Percentiles rank a stretch among this genome's conserved stretches.
phyloP scores from a whole-genome alignment of 371 early-diverging fungal genomes.

The Phascolomyces articulosus region DNA sequence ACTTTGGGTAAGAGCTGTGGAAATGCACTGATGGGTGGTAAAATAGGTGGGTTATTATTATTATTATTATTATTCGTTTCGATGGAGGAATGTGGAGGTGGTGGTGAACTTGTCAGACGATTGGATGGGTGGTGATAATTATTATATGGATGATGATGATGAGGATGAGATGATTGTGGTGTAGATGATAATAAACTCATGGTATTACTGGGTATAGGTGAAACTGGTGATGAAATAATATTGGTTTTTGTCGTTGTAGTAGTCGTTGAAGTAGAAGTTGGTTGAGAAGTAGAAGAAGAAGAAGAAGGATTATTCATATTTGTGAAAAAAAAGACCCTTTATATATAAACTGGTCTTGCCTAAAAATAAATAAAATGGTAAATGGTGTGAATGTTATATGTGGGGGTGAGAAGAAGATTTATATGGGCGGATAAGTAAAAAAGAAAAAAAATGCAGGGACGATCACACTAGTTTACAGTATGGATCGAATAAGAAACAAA shows the following conservation, averaged over 20 bases:
- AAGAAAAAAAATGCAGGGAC: too few species aligned
- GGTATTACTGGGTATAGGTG: slow-evolving; percentile 8
- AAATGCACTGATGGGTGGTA: slow-evolving; percentile 23
- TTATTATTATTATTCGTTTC: too few species aligned
- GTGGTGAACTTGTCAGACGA: neutral
- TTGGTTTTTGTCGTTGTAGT: slow-evolving; percentile 15
- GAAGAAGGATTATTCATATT: neutral
- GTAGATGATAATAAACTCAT: neutral
- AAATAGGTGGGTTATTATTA: slow-evolving; percentile 8
- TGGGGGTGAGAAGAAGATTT: too few species aligned
- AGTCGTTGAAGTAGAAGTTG: slow-evolving; percentile 13
- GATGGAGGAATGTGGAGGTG: neutral
- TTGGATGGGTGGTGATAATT: neutral
- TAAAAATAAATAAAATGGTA: too few species aligned
- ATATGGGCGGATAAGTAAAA: too few species aligned
- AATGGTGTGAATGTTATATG: too few species aligned
- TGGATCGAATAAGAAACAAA: too few species aligned
- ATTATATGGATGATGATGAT: neutral
- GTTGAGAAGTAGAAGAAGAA: neutral
- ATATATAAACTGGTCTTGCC: too few species aligned
- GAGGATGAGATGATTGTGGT: too few species aligned
- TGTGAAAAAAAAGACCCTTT: neutral
- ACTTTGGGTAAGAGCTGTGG: slow-evolving; percentile 3
- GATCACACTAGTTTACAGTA: too few species aligned
- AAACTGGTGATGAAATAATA: neutral